Percentiles rank a stretch among this genome's conserved stretches.
Evolutionary conservation across 1,139 yeast species (phyloP).

Genomic region (Scheffersomyces titani): DNA sequence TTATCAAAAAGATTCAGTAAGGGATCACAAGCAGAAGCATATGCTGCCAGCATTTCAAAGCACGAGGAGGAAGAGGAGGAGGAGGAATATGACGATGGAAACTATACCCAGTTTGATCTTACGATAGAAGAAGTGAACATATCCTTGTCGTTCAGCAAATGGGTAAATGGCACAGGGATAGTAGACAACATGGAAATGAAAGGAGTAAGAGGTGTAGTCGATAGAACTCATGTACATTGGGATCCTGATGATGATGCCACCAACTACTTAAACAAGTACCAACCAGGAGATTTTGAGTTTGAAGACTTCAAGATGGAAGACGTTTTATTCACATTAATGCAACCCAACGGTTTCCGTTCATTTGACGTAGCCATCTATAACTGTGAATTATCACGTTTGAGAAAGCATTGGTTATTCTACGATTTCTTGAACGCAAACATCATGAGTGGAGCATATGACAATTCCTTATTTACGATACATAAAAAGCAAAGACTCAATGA

Average conservation of each 20-base stretch:
- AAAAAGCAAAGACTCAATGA: conserved; percentile 63
- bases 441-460: conserved; percentile 90
- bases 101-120: conserved; percentile 91
- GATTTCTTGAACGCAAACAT: conserved; percentile 84
- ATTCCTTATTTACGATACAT: conserved; percentile 88
- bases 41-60: conserved; percentile 41
- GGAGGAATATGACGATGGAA: conserved; percentile 75
- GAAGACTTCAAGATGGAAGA: conserved; percentile 83
- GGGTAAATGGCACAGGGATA: conserved; percentile 90
- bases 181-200: conserved; percentile 77
- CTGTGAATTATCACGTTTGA: conserved; percentile 73
- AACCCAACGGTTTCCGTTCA: conserved; percentile 79
- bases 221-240: conserved; percentile 86
- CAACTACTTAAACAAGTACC: conserved; percentile 69
- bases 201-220: conserved; percentile 90
- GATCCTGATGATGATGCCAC: conserved; percentile 80
- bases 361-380: conserved; percentile 84
- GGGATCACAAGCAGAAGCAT: conserved; percentile 74
- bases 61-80: conserved; percentile 24
- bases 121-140: conserved; percentile 85
- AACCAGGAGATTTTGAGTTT: conserved; percentile 92
- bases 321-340: conserved; percentile 74
- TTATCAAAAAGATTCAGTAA: conserved; percentile 54
- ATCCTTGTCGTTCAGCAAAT: conserved; percentile 76
- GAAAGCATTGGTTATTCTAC: conserved; percentile 92